A percentile compares a stretch with the other conserved stretches of the same genome.
Conservation (phyloP, 2,329 filamentous ascomycete genomes). For the Aspergillus ibericus region DNA sequence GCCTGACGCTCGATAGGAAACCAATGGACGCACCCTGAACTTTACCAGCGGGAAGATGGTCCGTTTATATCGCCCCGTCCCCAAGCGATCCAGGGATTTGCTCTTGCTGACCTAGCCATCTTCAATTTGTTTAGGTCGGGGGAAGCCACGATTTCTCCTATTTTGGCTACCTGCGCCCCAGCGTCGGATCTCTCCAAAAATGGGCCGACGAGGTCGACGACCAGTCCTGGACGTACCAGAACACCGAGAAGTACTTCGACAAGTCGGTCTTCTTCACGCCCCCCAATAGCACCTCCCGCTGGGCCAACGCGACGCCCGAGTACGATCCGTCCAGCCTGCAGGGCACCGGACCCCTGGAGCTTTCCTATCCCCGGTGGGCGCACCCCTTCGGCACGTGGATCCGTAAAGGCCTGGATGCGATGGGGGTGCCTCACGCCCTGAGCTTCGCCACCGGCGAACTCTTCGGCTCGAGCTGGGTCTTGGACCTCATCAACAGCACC, state of each 20-base stretch:
- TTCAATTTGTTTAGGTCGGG: neutral
- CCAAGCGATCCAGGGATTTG: no score
- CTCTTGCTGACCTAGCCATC: no score
- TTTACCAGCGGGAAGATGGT: neutral
- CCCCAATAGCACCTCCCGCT: neutral
- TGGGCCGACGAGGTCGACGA: neutral
- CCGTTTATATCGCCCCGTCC: neutral
- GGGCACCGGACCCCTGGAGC: neutral
- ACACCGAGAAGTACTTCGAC: neutral
- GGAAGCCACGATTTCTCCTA: neutral
- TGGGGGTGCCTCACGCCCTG: neutral
- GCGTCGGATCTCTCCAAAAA: neutral
- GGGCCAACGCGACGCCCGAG: neutral
- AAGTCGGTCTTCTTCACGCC: neutral
- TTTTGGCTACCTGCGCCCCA: neutral
- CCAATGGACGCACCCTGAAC: neutral
- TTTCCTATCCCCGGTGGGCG: neutral
- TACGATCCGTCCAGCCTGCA: neutral
- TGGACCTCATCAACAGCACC: neutral
- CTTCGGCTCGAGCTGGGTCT: neutral
- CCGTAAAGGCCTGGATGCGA: neutral
- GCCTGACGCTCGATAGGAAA: neutral
- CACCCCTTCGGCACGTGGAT: neutral
- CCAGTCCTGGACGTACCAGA: neutral
- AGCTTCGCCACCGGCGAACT: neutral